Evolutionary conservation across 2,329 filamentous ascomycete genomes (phyloP), one percentile per base, ranked within the genome.

Genomic region (Elsinoe australis): DNA sequence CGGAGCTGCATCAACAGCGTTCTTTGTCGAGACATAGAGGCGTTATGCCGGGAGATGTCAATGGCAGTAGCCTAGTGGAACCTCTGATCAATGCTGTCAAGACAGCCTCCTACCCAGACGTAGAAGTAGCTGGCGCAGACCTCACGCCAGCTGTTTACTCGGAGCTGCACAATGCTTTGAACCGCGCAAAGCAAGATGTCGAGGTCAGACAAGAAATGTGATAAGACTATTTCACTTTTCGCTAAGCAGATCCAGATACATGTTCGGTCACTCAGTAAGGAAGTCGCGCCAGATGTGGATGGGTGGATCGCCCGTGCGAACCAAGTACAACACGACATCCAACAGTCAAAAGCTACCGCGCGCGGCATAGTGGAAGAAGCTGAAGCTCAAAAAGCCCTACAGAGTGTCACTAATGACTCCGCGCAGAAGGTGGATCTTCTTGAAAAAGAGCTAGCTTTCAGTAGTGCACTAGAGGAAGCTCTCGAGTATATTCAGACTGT

Each of bases 231-330:
- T 8, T 15, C 10, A 6, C 8, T 6, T 4, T n/a, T n/a, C n/a
- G n/a, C 36, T 41, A 17, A 41, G 26, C 3, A 1, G 17, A 7
- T 4, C 4, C 14, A 44, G 39, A 9, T 44, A 5, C 39, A 44
- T 7, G 39, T 44, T 15, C 24, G 12, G 15, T 44, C 39, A 28
- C 28, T 92, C 53, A 94, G 89, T 65, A 78, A 80, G 60, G 80
- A 87, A 55, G 84, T 81, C 14, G 84, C 82, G 49, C 78, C 82
- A 31, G 84, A 94, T 59, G 83, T 95, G 44, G 84, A 87, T 60
- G 78, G 82, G 45, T 96, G 90, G 90, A 85, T 94, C 49, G 70
- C 74, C 45, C 87, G 92, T 64, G 87, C 89, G 39, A 87, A 87
- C 65, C 79, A 82, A 46, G 76, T 95, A 5, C 87, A 94, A 63